Evolutionary conservation across 2,329 filamentous ascomycete species (phyloP), one percentile per base, ranked within the genome.

Genomic region (Raffaelea ambrosiae): DNA sequence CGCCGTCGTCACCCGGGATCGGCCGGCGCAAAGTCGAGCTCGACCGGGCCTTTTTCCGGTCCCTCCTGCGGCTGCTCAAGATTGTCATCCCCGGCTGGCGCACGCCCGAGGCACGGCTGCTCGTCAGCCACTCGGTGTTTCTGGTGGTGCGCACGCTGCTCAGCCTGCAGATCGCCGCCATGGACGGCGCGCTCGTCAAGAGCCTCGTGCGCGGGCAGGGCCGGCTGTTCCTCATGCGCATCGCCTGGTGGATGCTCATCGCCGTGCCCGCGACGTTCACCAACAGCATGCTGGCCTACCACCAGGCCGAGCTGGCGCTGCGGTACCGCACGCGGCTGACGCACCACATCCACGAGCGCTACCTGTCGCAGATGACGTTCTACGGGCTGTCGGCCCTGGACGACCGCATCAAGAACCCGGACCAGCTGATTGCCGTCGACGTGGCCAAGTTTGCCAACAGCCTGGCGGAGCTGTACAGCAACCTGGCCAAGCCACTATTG

Each of bases 211-310:
- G 89, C 65, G 93, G 93, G 2, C 93, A 84, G 56, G 93, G 91
- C 16, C 87, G 81, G 64, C 89, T 95, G 55, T 98, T 98, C 56
- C 62, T 97, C 58, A 82, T 83, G 57, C 83, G 88, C 1, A 82
- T 98, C 57, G 79, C 94, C 5, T 96, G 91, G 89, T 98, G 93
- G 93, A 98, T 98, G 93, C 65, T 91, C 48, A 93, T 98, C 55
- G 91, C 93, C 22, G 77, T 98, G 16, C 93, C 93, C 10, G 93
- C 93, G 2, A 97, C 93, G 0, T 96, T 97, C 63, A 98, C 93
- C 38, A 98, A 98, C 66, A 96, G 90, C 1, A 98, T 98, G 93
- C 76, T 97, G 40, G 94, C 90, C 22, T 97, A 95, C 64, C 93
- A 98, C 61, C 93, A 98, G 71, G 94, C 90, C 60, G 89, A 94